Percentiles rank a stretch among this genome's conserved stretches.
phyloP scores from a whole-genome alignment of 306 rosid species.

The Trifolium pratense region DNA sequence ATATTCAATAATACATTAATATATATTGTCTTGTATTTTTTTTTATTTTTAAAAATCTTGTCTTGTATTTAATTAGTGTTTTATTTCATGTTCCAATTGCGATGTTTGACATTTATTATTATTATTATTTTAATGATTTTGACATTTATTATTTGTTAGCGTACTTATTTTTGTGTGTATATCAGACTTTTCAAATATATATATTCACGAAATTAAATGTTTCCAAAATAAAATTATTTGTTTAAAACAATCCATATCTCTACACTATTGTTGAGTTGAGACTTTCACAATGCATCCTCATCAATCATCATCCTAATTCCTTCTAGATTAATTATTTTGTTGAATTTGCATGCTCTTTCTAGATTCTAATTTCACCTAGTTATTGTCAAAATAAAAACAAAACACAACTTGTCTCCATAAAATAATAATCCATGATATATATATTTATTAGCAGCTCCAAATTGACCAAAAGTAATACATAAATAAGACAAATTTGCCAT shows the following conservation, averaged over 20 bases:
- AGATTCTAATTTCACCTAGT: constrained; percentile 23
- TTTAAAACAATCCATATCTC: background rate
- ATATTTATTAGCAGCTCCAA: constrained; percentile 35
- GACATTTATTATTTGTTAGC: background rate
- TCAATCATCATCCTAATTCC: constrained; percentile 21
- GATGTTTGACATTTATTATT: background rate
- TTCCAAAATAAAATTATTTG: background rate
- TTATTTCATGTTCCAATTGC: background rate
- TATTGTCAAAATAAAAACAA: background rate
- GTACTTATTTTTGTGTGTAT: background rate
- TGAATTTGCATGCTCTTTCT: constrained; percentile 41
- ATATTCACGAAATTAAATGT: background rate
- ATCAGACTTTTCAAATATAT: background rate
- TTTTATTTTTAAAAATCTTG: no score
- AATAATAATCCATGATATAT: constrained; percentile 6
- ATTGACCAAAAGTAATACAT: constrained; percentile 35
- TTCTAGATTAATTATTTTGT: background rate
- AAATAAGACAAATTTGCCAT: constrained; percentile 18
- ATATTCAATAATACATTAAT: no score
- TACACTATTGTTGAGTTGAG: background rate
- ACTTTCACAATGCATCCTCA: background rate
- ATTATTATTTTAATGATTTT: no score
- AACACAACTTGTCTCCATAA: background rate
- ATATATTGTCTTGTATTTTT: no score
- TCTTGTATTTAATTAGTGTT: background rate